Evolutionary conservation across 2,329 filamentous ascomycete genomes (phyloP).

Genomic region (Mycocentrospora acerina): DNA sequence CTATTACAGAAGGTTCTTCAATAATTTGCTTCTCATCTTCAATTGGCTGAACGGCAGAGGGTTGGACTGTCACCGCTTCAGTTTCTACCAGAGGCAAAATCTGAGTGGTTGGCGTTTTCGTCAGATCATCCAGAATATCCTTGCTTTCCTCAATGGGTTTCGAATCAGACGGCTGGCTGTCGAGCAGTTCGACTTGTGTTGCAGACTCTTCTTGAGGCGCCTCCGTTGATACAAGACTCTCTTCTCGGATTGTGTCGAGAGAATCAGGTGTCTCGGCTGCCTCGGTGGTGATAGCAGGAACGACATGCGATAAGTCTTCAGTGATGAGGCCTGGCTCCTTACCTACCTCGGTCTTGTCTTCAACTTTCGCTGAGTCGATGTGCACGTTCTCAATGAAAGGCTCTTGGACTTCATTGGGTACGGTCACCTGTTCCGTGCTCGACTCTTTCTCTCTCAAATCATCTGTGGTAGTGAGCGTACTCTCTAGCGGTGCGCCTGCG

Average conservation of each 20-base stretch:
- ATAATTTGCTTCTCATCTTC: neutral
- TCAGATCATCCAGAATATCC: neutral
- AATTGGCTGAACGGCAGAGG: neutral
- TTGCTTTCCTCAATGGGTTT: conserved; percentile 2
- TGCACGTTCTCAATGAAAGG: neutral
- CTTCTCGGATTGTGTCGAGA: neutral
- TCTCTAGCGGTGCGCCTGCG: neutral
- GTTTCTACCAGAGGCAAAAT: neutral
- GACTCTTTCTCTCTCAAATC: conserved; percentile 5
- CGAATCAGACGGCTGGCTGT: neutral
- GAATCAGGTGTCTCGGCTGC: neutral
- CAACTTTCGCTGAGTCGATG: conserved; percentile 6
- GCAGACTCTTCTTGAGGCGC: conserved; percentile 5
- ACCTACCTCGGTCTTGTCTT: conserved; percentile 8
- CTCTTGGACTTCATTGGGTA: neutral
- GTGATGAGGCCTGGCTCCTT: conserved; percentile 13
- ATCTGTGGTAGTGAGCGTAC: neutral
- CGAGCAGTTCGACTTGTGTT: neutral
- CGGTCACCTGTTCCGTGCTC: conserved; percentile 1
- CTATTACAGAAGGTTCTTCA: conserved; percentile 4
- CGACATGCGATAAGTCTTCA: conserved; percentile 11
- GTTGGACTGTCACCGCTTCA: neutral
- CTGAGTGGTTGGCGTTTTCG: no score
- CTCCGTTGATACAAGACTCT: neutral
- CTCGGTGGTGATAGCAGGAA: conserved; percentile 1